Base-by-base conservation (phyloP, 768 basidiomycete species). In the Pulveroboletus sp. region DNA sequence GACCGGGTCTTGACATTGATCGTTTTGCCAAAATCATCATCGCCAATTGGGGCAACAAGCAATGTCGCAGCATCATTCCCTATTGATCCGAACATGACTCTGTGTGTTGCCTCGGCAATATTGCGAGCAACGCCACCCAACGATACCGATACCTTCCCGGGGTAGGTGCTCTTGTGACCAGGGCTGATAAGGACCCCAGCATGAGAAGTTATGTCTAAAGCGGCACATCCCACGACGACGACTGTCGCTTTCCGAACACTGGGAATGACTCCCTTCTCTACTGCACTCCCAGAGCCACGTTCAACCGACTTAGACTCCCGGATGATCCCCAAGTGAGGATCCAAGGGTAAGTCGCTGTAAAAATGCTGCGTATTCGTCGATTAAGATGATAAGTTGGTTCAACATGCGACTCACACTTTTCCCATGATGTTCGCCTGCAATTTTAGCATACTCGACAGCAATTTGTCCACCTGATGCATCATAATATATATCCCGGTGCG, bases 91-190 rank as follows among this genome's bases (percentile, higher is more conserved):
- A 70, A 60, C 52, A 83, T 63, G 6, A 86, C 66, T 27, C 89
- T 81, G 63, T 89, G 83, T 6, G 92, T 78, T 1, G 93, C 90
- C 66, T 97, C 93, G 3, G 94, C 89, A 38, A 99, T 81, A 64
- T 99, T 99, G n/a, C 94, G 83, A 1, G 81, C 93, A 12, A 99
- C 95, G 27, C 95, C 95, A 1, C 95, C 95, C 6, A 89, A 71
- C 0, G 86, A 78, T 35, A 94, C 52, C 14, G 74, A 71, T 24
- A 98, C 81, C 11, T 65, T 72, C 9, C 96, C 96, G 0, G 93
- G 92, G 10, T 78, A 78, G 0, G 94, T 98, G 0, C 92, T 88
- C 49, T 82, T 75, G 11, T 75, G 66, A n/a, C 71, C 65, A 31
- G 75, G 57, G 32, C 49, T 45, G 14, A 65, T 54, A 7, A 61